These are phyloP conservation scores for Salix exigua DNA, from an alignment of 345 rosid species.

Conservation along the genomic window DNA sequence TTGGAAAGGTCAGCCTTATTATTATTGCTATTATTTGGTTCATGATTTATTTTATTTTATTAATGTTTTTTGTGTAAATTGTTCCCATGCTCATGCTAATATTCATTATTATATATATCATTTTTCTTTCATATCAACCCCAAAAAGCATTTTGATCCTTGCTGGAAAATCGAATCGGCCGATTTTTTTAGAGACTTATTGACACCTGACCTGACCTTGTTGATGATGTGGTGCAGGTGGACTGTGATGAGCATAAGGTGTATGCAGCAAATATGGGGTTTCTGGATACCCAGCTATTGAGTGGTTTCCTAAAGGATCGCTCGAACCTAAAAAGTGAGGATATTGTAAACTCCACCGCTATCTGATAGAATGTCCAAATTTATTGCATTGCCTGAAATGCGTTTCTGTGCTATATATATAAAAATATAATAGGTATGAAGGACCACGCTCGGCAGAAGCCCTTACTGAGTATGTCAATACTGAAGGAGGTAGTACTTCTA, in stretches of 20 bases:
- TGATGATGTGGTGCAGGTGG: constrained; percentile 59
- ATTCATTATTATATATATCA: neutral
- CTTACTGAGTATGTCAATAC: constrained; percentile 80
- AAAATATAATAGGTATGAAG: constrained; percentile 61
- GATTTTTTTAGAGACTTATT: neutral
- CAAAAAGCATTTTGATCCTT: neutral
- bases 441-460: constrained; percentile 78
- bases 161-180: neutral
- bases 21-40: neutral
- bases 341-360: neutral
- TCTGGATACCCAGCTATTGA: constrained; percentile 91
- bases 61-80: neutral
- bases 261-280: constrained; percentile 89
- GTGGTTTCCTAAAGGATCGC: constrained; percentile 96
- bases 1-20: constrained; percentile 69
- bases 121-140: neutral
- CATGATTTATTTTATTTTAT: neutral
- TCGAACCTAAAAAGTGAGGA: constrained; percentile 87
- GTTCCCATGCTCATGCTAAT: neutral
- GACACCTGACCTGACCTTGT: neutral
- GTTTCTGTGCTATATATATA: neutral
- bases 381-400: neutral
- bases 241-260: constrained; percentile 94
- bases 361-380: neutral
- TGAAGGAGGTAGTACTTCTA: constrained; percentile 67